phyloP scores from a whole-genome alignment of 1,284 basidiomycete species.

The Amylostereum areolatum region DNA sequence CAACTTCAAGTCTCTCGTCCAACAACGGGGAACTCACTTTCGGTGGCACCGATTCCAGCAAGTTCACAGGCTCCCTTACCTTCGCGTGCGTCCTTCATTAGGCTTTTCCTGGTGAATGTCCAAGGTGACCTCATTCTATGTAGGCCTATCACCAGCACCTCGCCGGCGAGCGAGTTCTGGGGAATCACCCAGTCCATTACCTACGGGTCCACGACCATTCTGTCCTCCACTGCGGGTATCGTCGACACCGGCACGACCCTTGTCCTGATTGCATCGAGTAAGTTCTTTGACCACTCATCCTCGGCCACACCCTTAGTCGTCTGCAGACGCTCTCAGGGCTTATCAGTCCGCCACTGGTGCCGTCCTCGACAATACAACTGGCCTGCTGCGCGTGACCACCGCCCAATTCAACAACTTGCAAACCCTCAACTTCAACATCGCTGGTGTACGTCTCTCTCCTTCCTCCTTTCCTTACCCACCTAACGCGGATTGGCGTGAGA shows the following conservation, averaged over 20 bases:
- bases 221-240: slow-evolving; percentile 48
- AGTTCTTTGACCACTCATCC: slow-evolving; percentile 1
- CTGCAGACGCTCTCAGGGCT: slow-evolving; percentile 22
- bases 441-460: slow-evolving; percentile 21
- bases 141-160: slow-evolving; percentile 41
- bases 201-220: slow-evolving; percentile 44
- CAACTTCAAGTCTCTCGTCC: slow-evolving; percentile 23
- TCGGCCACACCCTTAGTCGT: background rate
- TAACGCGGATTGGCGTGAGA: background rate
- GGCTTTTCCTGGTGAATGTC: background rate
- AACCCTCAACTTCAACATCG: slow-evolving; percentile 36
- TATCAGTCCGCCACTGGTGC: slow-evolving; percentile 34
- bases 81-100: slow-evolving; percentile 32
- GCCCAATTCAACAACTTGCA: slow-evolving; percentile 31
- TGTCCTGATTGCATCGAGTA: slow-evolving; percentile 29
- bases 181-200: slow-evolving; percentile 55
- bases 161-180: slow-evolving; percentile 49
- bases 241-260: slow-evolving; percentile 52
- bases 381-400: slow-evolving; percentile 32
- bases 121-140: slow-evolving; percentile 3
- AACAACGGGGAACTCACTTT: slow-evolving; percentile 25
- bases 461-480: background rate
- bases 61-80: slow-evolving; percentile 39
- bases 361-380: slow-evolving; percentile 28
- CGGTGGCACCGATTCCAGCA: slow-evolving; percentile 41